Evolutionary conservation across 768 basidiomycete genomes (phyloP).

Genomic region (Macrolepiota dolichaula): DNA sequence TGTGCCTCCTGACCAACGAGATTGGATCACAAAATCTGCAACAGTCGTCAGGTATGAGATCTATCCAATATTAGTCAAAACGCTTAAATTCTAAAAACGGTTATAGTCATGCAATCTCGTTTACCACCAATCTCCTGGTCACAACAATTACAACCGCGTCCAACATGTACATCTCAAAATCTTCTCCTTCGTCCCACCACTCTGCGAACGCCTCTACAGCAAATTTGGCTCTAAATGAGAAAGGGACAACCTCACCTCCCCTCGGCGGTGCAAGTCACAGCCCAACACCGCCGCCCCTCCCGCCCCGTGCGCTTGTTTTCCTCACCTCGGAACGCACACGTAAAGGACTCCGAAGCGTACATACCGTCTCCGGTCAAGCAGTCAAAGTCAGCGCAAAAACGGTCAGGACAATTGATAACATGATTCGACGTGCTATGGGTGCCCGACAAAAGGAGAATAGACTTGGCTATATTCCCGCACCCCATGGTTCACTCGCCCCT

Average conservation of each 20-base stretch:
- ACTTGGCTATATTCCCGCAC: conserved; percentile 16
- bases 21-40: conserved; percentile 65
- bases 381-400: conserved; percentile 66
- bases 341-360: conserved; percentile 55
- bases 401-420: conserved; percentile 52
- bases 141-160: conserved; percentile 62
- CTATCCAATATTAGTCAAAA: neutral
- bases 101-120: conserved; percentile 62
- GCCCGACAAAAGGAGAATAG: conserved; percentile 32
- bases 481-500: conserved; percentile 4
- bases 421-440: conserved; percentile 57
- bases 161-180: conserved; percentile 56
- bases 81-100: conserved; percentile 8
- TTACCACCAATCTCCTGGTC: conserved; percentile 59
- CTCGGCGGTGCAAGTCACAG: conserved; percentile 12
- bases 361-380: conserved; percentile 62
- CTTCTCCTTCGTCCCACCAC: conserved; percentile 46
- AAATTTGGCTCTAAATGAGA: neutral
- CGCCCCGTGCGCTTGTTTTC: conserved; percentile 50
- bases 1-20: conserved; percentile 64
- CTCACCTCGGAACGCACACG: conserved; percentile 57
- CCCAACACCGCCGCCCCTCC: conserved; percentile 25
- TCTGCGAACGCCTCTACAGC: conserved; percentile 13
- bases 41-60: conserved; percentile 54
- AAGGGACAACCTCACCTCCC: conserved; percentile 13